Base-by-base conservation (phyloP, 805 yeast genomes). In the Wickerhamomyces sydowiorum region DNA sequence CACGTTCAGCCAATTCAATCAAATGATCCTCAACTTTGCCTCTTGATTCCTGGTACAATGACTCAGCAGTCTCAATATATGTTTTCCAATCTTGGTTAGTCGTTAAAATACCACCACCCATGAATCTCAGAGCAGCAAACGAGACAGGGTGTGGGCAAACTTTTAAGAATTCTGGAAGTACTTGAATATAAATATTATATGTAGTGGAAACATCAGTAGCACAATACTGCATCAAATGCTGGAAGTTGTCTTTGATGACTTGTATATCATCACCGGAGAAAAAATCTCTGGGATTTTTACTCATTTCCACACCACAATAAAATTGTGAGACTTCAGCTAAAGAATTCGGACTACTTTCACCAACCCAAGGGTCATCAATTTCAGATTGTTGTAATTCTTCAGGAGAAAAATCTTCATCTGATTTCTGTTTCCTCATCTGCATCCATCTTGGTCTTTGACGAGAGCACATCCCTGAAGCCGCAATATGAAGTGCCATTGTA, bases 121-220 rank as follows among this genome's bases (percentile, higher is more conserved):
- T 67, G 42, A 78, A 82, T 49, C 83, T 71, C 36, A 93, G 65
- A 2, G 96, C 96, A 1, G 93, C 90, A 65, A 90, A 84, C 14
- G 95, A 86, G 2, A 91, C 95, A 0, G 99, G 97, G 61, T 93
- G 99, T 0, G 99, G 96, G 35, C 90, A 79, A 39, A 78, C 73
- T 25, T 67, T 53, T 22, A 75, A 60, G 54, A 86, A 93, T 28
- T 67, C 64, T 1, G 96, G 96, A 25, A 80, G 76, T 1, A 89
- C 75, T 44, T 77, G 77, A 44, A 72, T 67, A 49, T 82, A 81
- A 2, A 91, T 87, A 45, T 66, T 65, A 52, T 73, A 82, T 0
- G 99, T 93, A 1, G 82, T 81, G 7, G 66, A 65, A 0, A 89
- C 96, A 65, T 93, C 99, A 5, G 62, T 64, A 1, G 96, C 88